Evolutionary conservation across 805 yeast genomes (phyloP).

Genomic region (Brettanomyces nanus): DNA sequence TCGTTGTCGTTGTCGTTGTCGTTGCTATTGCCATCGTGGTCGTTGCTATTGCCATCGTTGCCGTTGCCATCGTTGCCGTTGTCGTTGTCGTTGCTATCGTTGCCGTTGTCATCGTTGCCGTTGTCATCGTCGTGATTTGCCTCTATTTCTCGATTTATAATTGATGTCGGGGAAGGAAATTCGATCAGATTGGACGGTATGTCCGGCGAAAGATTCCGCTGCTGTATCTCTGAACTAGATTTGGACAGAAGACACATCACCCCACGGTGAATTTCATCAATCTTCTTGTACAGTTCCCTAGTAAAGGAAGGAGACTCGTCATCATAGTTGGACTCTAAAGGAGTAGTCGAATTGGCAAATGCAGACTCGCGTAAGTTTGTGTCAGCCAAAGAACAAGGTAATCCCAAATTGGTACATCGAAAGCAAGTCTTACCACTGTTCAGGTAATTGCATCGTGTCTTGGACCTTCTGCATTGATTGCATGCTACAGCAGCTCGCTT

Average conservation of each 20-base stretch:
- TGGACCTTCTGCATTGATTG: constrained; percentile 18
- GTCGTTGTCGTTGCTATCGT: background rate
- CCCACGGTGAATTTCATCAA: constrained; percentile 1
- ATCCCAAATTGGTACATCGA: constrained; percentile 19
- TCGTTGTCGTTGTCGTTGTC: background rate
- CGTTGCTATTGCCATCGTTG: background rate
- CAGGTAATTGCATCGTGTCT: constrained; percentile 20
- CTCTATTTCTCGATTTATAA: background rate
- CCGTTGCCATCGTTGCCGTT: background rate
- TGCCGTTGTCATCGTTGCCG: too few relatives aligned
- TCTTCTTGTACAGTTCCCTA: background rate
- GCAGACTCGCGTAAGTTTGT: background rate
- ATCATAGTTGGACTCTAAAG: background rate
- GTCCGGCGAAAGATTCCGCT: background rate
- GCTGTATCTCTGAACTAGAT: background rate
- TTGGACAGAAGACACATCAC: constrained; percentile 1
- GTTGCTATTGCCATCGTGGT: background rate
- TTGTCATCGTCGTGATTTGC: background rate
- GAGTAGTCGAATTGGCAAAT: background rate
- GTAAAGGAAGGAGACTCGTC: background rate
- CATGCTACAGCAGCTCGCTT: constrained; percentile 11
- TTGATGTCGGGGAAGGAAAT: background rate
- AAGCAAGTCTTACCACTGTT: constrained; percentile 17
- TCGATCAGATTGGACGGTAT: background rate
- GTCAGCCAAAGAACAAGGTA: constrained; percentile 15